Percentiles rank a stretch among this genome's conserved stretches.
phyloP scores from a whole-genome alignment of 257 asterid genomes.

The Eucommia ulmoides region DNA sequence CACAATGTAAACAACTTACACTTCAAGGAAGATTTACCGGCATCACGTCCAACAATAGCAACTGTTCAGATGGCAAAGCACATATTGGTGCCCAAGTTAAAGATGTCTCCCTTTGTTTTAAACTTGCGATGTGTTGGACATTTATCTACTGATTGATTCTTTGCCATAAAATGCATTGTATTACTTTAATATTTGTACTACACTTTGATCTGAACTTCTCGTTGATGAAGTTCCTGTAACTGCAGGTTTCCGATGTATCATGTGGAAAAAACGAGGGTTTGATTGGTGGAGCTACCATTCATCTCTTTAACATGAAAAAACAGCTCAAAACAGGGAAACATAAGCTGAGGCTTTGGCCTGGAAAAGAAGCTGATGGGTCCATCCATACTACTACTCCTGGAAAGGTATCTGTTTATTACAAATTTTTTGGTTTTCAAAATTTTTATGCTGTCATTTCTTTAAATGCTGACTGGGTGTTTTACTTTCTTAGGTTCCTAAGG shows the following conservation, averaged over 20 bases:
- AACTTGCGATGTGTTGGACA: too few relatives aligned
- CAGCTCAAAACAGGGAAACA: constrained; percentile 93
- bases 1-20: too few relatives aligned
- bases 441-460: neutral
- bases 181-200: too few relatives aligned
- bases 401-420: constrained; percentile 40
- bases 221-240: constrained; percentile 1
- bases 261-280: constrained; percentile 55
- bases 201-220: neutral
- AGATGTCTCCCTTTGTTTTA: too few relatives aligned
- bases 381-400: constrained; percentile 80
- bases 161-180: neutral
- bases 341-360: constrained; percentile 87
- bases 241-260: constrained; percentile 86
- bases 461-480: too few relatives aligned
- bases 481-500: constrained; percentile 94
- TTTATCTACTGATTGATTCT: neutral
- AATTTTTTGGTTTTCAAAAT: too few relatives aligned
- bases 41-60: too few relatives aligned
- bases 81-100: too few relatives aligned
- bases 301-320: constrained; percentile 74
- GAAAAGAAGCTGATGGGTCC: constrained; percentile 91
- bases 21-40: too few relatives aligned
- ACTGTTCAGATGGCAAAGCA: too few relatives aligned
- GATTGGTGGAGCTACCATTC: constrained; percentile 95